Evolutionary conservation across 2,329 filamentous ascomycete species (phyloP), one percentile per base, ranked within the genome.

Genomic region (Nemania diffusa): DNA sequence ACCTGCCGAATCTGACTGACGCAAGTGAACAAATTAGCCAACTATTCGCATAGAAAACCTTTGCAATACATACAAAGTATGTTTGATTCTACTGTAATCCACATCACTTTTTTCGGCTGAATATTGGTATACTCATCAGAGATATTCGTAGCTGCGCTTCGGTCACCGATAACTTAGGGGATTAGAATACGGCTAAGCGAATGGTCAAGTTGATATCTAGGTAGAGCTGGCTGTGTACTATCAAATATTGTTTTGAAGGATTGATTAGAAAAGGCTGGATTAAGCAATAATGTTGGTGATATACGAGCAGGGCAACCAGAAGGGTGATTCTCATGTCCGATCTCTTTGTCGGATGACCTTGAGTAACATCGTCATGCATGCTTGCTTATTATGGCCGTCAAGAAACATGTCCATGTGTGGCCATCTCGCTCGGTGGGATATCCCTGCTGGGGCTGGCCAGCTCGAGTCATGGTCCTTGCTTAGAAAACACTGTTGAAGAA

Each of bases 341-440:
- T 56, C 42, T 59, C 32, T 63, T 58, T 22, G 51, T 37, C 59
- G 52, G 56, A 57, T 69, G 56, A 20, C 44, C 44, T 61, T 29
- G 46, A 60, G 63, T 65, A 65, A 58, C 65, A 64, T 69, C 46
- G 40, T 58, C 57, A 67, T 67, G 64, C 67, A 63, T 67, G 60
- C 67, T 62, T 67, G 60, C 67, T 62, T 63, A 57, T 61, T 63
- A 52, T 27, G 29, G 44, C 32, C 24, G 48, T 60, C 42, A 44
- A 67, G 34, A 53, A 59, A 29, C 32, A 63, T 37, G 48, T 50
- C 53, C 37, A 53, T 67, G 59, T 40, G 55, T 62, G 57, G 64
- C 61, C 52, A 52, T 52, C 61, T 65, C 50, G 29, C 40, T 68
- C 37, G 57, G 59, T 64, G 56, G 59, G 13, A 61, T 67, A 69